phyloP scores from a whole-genome alignment of 2,329 filamentous ascomycete species.

The Aspergillus puulaauensis region DNA sequence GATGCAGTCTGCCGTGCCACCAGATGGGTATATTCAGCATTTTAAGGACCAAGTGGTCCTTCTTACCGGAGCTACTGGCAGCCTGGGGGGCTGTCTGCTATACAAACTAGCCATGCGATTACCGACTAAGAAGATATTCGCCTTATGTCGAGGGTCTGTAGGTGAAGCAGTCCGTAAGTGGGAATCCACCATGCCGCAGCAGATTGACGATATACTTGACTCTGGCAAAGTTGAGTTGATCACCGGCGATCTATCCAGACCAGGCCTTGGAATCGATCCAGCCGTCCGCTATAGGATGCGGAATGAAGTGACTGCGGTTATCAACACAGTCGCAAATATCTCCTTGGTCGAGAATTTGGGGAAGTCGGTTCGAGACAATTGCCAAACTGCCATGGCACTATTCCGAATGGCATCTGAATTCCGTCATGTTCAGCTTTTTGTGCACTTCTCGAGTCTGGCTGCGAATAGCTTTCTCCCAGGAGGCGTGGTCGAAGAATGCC shows the following conservation, averaged over 20 bases:
- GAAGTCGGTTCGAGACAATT: conserved; percentile 15
- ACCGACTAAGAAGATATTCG: conserved; percentile 16
- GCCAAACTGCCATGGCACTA: conserved; percentile 8
- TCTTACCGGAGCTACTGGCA: conserved; percentile 19
- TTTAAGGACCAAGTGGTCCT: conserved; percentile 16
- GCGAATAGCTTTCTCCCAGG: conserved; percentile 14
- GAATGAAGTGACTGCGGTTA: conserved; percentile 15
- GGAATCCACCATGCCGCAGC: conserved; percentile 18
- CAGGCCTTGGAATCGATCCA: conserved; percentile 11
- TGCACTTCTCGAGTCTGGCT: conserved; percentile 17
- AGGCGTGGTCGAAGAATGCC: conserved; percentile 9
- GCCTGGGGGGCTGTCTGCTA: conserved; percentile 17
- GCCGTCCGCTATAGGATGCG: conserved; percentile 7
- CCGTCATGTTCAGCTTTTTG: conserved; percentile 3
- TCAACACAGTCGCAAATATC: conserved; percentile 19
- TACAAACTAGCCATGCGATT: conserved; percentile 20
- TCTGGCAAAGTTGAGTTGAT: conserved; percentile 19
- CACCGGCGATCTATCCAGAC: conserved; percentile 16
- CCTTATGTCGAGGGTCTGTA: conserved; percentile 12
- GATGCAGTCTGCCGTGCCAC: not conserved
- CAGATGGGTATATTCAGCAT: not conserved
- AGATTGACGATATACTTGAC: conserved; percentile 19
- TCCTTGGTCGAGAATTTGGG: conserved; percentile 13
- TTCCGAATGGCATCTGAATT: conserved; percentile 6
- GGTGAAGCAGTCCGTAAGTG: conserved; percentile 11